A percentile compares a stretch with the other conserved stretches of the same genome.
Conservation (phyloP, 768 basidiomycete species). For the Russula compacta region DNA sequence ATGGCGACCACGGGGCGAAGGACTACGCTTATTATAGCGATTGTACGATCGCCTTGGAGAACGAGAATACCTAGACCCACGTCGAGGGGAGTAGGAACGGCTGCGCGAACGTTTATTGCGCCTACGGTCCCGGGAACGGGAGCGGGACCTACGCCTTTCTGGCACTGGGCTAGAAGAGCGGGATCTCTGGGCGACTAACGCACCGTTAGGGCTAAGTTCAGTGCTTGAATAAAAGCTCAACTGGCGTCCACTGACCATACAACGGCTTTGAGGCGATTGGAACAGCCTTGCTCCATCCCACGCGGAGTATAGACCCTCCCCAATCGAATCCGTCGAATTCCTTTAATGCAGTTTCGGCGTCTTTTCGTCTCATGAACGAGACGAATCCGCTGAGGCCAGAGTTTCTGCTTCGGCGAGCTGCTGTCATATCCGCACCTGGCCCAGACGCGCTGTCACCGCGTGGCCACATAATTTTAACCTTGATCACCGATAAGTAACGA, state of each 20-base stretch:
- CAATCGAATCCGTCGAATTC: conserved; percentile 92
- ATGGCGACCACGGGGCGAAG: conserved; percentile 34
- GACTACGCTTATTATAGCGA: conserved; percentile 36
- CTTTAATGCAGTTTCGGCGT: conserved; percentile 81
- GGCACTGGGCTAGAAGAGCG: conserved; percentile 28
- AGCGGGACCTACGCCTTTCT: conserved; percentile 29
- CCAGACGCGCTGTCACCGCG: conserved; percentile 61
- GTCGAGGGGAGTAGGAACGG: conserved; percentile 34
- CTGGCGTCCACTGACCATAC: conserved; percentile 51
- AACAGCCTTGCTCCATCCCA: conserved; percentile 97
- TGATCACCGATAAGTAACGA: not conserved
- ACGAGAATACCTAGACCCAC: conserved; percentile 28
- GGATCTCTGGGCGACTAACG: conserved; percentile 14
- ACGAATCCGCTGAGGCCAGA: conserved; percentile 91
- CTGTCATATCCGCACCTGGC: conserved; percentile 69
- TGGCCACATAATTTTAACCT: conserved; percentile 99
- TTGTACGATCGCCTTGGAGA: conserved; percentile 32
- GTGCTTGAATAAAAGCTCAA: not conserved
- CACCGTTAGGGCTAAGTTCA: not conserved
- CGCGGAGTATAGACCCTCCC: conserved; percentile 80
- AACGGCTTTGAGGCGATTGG: conserved; percentile 69
- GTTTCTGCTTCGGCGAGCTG: conserved; percentile 59
- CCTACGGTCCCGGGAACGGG: conserved; percentile 24
- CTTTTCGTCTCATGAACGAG: conserved; percentile 87
- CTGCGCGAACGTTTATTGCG: conserved; percentile 30